Conservation (phyloP, 352 stramenopile genomes). For the Pythium monospermum region DNA sequence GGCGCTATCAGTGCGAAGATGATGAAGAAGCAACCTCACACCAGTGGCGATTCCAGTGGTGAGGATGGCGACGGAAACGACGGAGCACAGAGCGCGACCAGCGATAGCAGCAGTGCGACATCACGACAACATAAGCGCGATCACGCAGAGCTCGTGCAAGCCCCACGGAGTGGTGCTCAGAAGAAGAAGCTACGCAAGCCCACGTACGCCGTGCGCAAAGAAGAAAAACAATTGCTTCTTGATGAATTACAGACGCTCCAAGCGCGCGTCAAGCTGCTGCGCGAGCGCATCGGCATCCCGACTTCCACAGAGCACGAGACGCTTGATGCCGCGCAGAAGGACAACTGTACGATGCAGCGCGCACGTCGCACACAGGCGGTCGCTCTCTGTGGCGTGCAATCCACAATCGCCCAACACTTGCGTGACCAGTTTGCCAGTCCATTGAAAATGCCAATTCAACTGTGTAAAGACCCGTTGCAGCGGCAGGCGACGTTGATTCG, state of each 20-base stretch:
- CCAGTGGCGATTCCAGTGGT: not conserved
- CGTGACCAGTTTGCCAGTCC: not conserved
- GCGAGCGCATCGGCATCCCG: conserved; percentile 5
- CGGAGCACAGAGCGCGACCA: not conserved
- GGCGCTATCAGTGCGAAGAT: not conserved
- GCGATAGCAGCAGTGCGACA: not conserved
- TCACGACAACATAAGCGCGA: not conserved
- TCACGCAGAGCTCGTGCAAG: not conserved
- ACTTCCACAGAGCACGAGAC: not conserved
- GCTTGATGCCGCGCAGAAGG: not conserved
- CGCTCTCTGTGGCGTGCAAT: not conserved
- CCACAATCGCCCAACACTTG: conserved; percentile 6
- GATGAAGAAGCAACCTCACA: not conserved
- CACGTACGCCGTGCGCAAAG: conserved; percentile 10
- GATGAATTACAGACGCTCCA: conserved; percentile 5
- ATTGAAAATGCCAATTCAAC: conserved; percentile 3
- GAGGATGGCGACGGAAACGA: not conserved
- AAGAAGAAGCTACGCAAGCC: conserved; percentile 6
- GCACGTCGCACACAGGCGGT: not conserved
- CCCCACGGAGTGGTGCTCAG: not conserved
- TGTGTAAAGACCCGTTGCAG: conserved; percentile 1
- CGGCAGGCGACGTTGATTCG: conserved; percentile 1
- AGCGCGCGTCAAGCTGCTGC: not conserved
- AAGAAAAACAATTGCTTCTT: conserved; percentile 12
- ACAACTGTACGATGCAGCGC: not conserved